Evolutionary conservation across 2,329 filamentous ascomycete species (phyloP), one percentile per base, ranked within the genome.

Genomic region (Venturiaceae sp.): DNA sequence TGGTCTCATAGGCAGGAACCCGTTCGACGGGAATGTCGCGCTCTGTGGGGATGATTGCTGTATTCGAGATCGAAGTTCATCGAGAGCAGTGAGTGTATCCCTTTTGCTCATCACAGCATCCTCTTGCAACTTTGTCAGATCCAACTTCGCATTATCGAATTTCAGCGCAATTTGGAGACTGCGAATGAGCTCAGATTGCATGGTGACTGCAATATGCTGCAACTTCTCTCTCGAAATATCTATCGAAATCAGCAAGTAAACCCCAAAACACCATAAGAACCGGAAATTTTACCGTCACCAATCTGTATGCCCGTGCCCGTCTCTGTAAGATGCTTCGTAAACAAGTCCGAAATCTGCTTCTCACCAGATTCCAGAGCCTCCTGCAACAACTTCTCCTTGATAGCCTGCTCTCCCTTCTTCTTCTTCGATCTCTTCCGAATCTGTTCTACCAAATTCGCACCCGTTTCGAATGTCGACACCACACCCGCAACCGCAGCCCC

Each of bases 401-500:
- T 68, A 30, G 64, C 64, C 34, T 65, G 58, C 56, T 71, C 71
- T 50, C 66, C 64, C 19, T 66, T 64, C 32, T 64, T 64, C 30
- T 66, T 67, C 53, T 63, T 60, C 28, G 62, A 59, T 58, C 68
- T 68, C 59, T 70, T 67, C 61, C 69, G 69, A 60, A 74, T 65
- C 21, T 66, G 64, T 46, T 69, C 66, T 32, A 71, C 63, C 53
- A 74, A 63, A 30, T 74, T 72, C 32, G 72, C 69, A 16, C 68
- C 72, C n/a, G 66, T 69, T 61, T 74, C 71, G 62, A 76, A 76
- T 7, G 73, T 72, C 11, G 69, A 72, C 8, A 74, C 66, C 11
- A 76, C 69, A 8, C 73, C 71, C n/a, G 71, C 65, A n/a, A 76
- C 71, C 54, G 72, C 73, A 26, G 67, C 69, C 50, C 72, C 65